Base-by-base conservation (phyloP, 1,139 yeast species). In the Yamadazyma diddensiae region DNA sequence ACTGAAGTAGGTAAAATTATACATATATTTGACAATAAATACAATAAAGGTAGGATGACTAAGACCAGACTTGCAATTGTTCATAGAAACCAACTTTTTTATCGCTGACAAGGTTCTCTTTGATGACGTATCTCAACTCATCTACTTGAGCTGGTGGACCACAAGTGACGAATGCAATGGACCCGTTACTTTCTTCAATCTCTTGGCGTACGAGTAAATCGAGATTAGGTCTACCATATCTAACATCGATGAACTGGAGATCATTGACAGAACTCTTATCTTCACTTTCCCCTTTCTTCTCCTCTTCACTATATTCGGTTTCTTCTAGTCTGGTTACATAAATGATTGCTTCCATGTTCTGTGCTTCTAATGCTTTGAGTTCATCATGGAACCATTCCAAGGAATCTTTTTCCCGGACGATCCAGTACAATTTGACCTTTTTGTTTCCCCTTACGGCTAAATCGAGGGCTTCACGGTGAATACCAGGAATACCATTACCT, bases 101-200 rank as follows among this genome's bases (percentile, higher is more conserved):
- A 2, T 51, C 46, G 3, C 52, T 37, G n/a, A 16, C 25, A 17
- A 50, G 45, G 28, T 55, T 54, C 8, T 62, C 37, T 27, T 53
- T 42, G 10, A 64, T 62, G 11, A 49, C 36, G 27, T 57, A 49
- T 33, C 82, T 57, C 25, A 74, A 40, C 15, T 64, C 66, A 45
- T 76, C 82, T 36, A 74, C 77, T 73, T 75, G 65, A 4, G 47
- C 36, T 8, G 76, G 72, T 35, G 74, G 77, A 2, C 81, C 81
- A 57, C 82, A 77, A 4, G 73, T 52, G 4, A 70, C 57, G 33
- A 74, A 63, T 0, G 73, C 73, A 24, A 63, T 50, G 2, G 71
- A 59, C 3, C 65, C 67, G 2, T 38, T 31, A 5, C 64, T 51
- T 26, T 56, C 60, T 5, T 45, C 43, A n/a, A 62, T 43, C 36